Base-by-base conservation (phyloP, 2,329 filamentous ascomycete genomes). In the Diaporthe vexans region DNA sequence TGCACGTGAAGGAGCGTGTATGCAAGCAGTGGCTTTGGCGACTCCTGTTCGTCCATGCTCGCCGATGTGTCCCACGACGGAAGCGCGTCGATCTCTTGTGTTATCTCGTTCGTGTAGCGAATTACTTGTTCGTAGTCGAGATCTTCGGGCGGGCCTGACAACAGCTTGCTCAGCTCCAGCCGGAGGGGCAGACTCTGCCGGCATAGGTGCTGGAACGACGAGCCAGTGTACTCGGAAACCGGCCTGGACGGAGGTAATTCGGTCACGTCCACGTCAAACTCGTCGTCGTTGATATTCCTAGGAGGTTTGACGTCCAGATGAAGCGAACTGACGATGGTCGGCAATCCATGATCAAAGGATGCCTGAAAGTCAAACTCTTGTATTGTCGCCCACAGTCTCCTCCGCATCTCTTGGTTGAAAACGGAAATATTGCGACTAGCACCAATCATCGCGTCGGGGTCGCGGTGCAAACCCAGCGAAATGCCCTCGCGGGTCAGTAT, bases 111-210 rank as follows among this genome's bases (percentile, higher is more conserved):
- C 29, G 88, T 91, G 79, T 90, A 90, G 63, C 87, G 88, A 76
- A 91, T 90, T 51, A 90, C 89, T 75, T 91, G 88, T 75, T 91
- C 90, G 80, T 91, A 92, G 79, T 90, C 89, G 15, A 91, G 85
- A 35, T 90, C 87, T 2, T 87, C 85, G 7, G 86, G 83, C 0
- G 88, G 86, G 0, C 89, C 89, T 1, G 88, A 90, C 35, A 91
- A 81, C 5, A 91, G 82, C 54, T 87, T 86, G 79, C 87, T 91
- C 48, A 91, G 83, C 79, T 91, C 89, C 7, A 91, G 84, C 8
- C 90, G 88, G 54, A 91, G 83, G 4, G 85, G 84, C 24, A 91
- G 83, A 77, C 88, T 91, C 77, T 89, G 89, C 5, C 89, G 86
- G 73, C 88, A 86, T 51, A 91, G 81, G 78, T 90, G 85, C 78